phyloP scores from a whole-genome alignment of 257 asterid genomes.

The Linderniella brevidens region DNA sequence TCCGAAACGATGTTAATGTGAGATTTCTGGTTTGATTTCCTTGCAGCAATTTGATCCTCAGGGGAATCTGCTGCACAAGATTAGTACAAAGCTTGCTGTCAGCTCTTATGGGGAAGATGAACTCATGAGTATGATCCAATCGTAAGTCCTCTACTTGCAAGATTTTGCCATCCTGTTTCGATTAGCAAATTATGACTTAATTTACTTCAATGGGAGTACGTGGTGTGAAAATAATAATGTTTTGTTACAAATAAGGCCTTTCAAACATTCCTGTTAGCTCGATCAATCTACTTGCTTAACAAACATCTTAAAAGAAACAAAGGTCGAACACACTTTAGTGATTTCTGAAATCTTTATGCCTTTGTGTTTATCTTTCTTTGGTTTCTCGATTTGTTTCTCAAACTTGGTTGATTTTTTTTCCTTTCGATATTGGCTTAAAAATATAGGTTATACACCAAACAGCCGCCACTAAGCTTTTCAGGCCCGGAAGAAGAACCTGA shows the following conservation, averaged over 20 bases:
- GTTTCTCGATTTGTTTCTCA: slow-evolving; percentile 8
- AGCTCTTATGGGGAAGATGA: slow-evolving; percentile 89
- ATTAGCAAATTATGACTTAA: too few relatives aligned
- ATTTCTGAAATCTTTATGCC: too few relatives aligned
- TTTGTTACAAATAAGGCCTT: too few relatives aligned
- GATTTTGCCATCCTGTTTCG: background rate
- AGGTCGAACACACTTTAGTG: too few relatives aligned
- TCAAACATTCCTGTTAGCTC: too few relatives aligned
- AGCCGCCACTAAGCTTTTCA: slow-evolving; percentile 38
- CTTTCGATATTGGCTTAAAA: background rate
- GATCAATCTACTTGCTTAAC: too few relatives aligned
- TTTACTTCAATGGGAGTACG: too few relatives aligned
- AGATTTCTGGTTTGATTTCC: slow-evolving; percentile 5
- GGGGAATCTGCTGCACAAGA: slow-evolving; percentile 61
- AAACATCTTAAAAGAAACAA: too few relatives aligned
- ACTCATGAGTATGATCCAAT: slow-evolving; percentile 80
- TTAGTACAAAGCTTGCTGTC: slow-evolving; percentile 65
- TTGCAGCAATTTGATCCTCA: slow-evolving; percentile 77
- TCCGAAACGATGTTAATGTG: slow-evolving; percentile 1
- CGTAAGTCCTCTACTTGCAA: slow-evolving; percentile 30
- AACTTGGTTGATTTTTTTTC: slow-evolving; percentile 10
- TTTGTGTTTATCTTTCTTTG: background rate
- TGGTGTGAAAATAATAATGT: too few relatives aligned
- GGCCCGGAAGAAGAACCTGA: slow-evolving; percentile 41
- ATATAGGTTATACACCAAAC: slow-evolving; percentile 72